phyloP scores from a whole-genome alignment of 495 filamentous ascomycete genomes.

The Amorphotheca resinae region DNA sequence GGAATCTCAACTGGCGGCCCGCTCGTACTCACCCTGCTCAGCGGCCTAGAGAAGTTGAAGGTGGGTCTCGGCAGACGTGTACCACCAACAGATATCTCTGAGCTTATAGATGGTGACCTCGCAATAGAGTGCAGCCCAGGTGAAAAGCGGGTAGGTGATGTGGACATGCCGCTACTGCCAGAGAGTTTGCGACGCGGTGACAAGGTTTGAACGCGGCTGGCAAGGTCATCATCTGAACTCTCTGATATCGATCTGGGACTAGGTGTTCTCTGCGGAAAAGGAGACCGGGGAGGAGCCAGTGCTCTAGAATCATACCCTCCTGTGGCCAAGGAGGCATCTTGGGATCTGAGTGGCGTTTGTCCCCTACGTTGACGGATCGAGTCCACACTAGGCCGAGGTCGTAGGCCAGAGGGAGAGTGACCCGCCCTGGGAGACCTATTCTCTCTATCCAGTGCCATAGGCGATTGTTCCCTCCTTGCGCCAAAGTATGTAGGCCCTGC shows the following conservation, averaged over 20 bases:
- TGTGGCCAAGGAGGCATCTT: constrained; percentile 10
- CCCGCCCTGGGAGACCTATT: neutral
- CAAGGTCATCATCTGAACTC: constrained; percentile 46
- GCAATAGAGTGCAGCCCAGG: constrained; percentile 32
- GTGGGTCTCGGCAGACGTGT: constrained; percentile 54
- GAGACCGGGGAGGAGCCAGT: constrained; percentile 45
- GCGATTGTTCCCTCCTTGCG: constrained; percentile 18
- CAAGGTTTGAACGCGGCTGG: neutral
- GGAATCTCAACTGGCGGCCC: constrained; percentile 35
- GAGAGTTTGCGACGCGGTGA: constrained; percentile 44
- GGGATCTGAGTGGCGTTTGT: neutral
- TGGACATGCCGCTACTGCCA: constrained; percentile 49
- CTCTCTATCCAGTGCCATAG: constrained; percentile 10
- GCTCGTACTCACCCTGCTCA: constrained; percentile 65
- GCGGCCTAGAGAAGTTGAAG: constrained; percentile 87
- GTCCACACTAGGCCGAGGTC: constrained; percentile 10
- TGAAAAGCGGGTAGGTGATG: constrained; percentile 52
- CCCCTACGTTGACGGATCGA: constrained; percentile 9
- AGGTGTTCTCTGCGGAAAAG: constrained; percentile 39
- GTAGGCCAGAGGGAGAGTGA: constrained; percentile 5
- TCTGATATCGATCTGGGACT: constrained; percentile 47
- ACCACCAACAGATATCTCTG: constrained; percentile 50
- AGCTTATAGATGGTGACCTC: constrained; percentile 72
- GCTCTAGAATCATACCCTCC: constrained; percentile 16
- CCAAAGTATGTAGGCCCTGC: constrained; percentile 10